These are phyloP conservation scores for Trichoderma sp. DNA, from an alignment of 2,329 filamentous ascomycete genomes.

Conservation along the genomic window DNA sequence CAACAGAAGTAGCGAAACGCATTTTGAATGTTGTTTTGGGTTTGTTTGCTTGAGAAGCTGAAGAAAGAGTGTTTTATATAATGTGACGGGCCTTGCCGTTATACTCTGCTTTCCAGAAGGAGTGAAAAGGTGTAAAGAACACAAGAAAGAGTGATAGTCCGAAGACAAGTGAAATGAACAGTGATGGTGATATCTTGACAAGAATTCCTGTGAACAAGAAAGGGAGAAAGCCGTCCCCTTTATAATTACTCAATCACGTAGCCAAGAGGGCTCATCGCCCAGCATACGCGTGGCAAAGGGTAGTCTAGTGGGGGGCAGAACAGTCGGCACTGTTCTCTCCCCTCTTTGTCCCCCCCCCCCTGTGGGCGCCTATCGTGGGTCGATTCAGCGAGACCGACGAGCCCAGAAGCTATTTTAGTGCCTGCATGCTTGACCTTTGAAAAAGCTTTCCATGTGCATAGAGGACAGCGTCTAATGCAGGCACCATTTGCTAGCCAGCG, in stretches of 20 bases:
- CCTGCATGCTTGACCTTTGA: background rate
- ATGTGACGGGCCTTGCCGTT: conserved; percentile 18
- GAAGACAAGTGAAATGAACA: conserved; percentile 16
- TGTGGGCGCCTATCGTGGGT: conserved; percentile 11
- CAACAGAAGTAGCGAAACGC: conserved; percentile 49
- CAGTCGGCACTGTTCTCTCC: background rate
- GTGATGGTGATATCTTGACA: conserved; percentile 10
- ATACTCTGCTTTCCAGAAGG: conserved; percentile 18
- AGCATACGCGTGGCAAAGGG: conserved; percentile 15
- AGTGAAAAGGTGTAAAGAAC: conserved; percentile 15
- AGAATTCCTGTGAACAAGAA: background rate
- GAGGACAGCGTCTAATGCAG: background rate
- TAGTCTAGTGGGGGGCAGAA: conserved; percentile 1
- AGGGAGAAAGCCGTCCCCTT: conserved; percentile 1
- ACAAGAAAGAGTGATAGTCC: conserved; percentile 19
- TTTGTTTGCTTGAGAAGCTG: conserved; percentile 15
- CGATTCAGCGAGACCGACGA: background rate
- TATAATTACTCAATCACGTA: conserved; percentile 8
- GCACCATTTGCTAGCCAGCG: conserved; percentile 5
- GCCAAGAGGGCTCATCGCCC: background rate
- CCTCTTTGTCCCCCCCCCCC: background rate
- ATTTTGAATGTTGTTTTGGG: conserved; percentile 43
- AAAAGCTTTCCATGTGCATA: background rate
- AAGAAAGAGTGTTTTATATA: conserved; percentile 15
- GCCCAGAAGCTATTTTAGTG: background rate